Evolutionary conservation across 129 eudicot genomes (phyloP).

Genomic region (Logfia minima): DNA sequence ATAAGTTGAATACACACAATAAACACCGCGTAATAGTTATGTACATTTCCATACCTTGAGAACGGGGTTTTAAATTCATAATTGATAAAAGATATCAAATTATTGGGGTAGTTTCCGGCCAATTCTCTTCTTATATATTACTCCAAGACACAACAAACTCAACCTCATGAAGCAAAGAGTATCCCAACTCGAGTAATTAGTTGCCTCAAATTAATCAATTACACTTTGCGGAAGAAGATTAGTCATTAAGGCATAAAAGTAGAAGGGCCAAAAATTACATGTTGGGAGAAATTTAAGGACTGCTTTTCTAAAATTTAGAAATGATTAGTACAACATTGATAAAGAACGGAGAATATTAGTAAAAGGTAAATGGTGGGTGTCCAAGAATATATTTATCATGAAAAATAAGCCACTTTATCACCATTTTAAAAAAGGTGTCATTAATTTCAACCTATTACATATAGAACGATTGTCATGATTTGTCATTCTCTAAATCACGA

Average conservation of each 20-base stretch:
- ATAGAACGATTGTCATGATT: background rate
- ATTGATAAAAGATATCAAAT: background rate
- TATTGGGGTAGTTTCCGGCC: background rate
- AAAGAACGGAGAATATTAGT: conserved; percentile 7
- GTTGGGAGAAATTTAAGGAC: background rate
- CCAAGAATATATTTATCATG: conserved; percentile 28
- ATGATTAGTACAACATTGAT: background rate
- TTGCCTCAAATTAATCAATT: background rate
- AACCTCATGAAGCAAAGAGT: background rate
- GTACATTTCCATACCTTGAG: too few species aligned
- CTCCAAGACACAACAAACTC: too few species aligned
- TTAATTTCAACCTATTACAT: background rate
- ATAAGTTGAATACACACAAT: too few species aligned
- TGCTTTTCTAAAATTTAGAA: background rate
- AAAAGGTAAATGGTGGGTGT: conserved; percentile 32
- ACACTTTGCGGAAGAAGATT: background rate
- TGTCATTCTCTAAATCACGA: background rate
- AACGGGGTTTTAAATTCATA: background rate
- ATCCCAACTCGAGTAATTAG: background rate
- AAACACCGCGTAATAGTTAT: too few species aligned
- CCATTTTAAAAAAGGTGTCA: conserved; percentile 10
- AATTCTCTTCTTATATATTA: too few species aligned
- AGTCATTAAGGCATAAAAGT: background rate
- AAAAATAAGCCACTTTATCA: conserved; percentile 25
- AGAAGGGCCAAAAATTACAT: background rate